These are phyloP conservation scores for Colletotrichum acutatum DNA, from an alignment of 2,329 filamentous ascomycete genomes.

Conservation along the genomic window DNA sequence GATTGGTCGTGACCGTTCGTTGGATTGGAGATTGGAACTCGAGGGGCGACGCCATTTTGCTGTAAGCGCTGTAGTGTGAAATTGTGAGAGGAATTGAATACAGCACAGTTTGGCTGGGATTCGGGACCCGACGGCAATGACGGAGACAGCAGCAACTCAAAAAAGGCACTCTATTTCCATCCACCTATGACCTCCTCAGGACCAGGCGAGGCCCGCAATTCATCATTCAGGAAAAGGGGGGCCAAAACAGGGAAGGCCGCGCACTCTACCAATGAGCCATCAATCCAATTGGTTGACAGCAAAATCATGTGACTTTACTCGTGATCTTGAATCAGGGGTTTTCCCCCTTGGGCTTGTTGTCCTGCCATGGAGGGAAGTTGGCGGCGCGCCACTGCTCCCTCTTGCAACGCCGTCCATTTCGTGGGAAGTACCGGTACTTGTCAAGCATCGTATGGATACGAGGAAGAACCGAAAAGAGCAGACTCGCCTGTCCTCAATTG, in stretches of 20 bases:
- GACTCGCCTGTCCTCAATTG: background rate
- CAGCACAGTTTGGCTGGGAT: no score
- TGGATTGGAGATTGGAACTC: background rate
- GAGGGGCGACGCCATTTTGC: background rate
- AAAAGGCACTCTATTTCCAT: conserved; percentile 14
- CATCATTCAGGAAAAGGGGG: conserved; percentile 17
- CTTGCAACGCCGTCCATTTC: background rate
- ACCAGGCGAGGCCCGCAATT: conserved; percentile 16
- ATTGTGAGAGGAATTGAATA: no score
- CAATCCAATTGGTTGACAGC: background rate
- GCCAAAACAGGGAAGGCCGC: background rate
- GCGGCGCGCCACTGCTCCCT: conserved; percentile 19
- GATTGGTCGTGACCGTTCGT: conserved; percentile 5
- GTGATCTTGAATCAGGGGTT: conserved; percentile 6
- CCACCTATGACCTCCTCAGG: background rate
- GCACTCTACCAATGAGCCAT: background rate
- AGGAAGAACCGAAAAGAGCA: background rate
- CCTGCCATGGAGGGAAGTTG: conserved; percentile 2
- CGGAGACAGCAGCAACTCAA: background rate
- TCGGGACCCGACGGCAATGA: background rate
- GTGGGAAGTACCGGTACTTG: background rate
- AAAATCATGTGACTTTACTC: background rate
- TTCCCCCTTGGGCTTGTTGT: conserved; percentile 4
- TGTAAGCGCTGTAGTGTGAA: no score
- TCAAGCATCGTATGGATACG: conserved; percentile 11